Evolutionary conservation across 495 filamentous ascomycete genomes (phyloP).

Genomic region (Margaritispora aquatica): DNA sequence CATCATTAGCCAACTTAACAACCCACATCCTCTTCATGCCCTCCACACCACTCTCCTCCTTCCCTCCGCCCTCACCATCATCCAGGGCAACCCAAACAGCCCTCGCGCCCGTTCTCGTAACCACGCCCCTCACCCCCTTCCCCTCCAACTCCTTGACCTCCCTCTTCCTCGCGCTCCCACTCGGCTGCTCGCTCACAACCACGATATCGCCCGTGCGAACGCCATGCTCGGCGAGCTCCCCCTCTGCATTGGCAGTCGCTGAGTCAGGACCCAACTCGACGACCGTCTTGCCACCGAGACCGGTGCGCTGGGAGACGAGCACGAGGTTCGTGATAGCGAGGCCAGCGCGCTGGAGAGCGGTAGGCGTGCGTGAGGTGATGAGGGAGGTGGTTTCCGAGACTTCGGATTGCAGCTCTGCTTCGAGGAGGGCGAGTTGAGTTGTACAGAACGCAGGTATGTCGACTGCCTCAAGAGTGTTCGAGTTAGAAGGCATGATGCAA

Average conservation of each 20-base stretch:
- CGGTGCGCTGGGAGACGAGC: constrained; percentile 77
- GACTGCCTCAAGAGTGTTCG: constrained; percentile 30
- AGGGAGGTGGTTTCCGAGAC: constrained; percentile 66
- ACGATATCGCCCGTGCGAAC: constrained; percentile 87
- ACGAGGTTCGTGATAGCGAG: constrained; percentile 78
- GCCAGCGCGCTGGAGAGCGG: constrained; percentile 74
- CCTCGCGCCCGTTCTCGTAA: constrained; percentile 58
- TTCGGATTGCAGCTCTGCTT: constrained; percentile 72
- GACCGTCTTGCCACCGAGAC: constrained; percentile 80
- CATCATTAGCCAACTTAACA: constrained; percentile 92
- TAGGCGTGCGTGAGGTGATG: constrained; percentile 62
- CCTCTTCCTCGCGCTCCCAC: constrained; percentile 64
- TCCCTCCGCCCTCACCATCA: constrained; percentile 28
- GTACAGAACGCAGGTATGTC: constrained; percentile 72
- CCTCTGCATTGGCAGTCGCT: constrained; percentile 45
- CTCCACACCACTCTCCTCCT: constrained; percentile 48
- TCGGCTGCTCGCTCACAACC: constrained; percentile 66
- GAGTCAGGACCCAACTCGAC: constrained; percentile 72
- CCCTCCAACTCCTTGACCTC: constrained; percentile 57
- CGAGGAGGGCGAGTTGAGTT: constrained; percentile 72
- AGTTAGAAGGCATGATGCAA: background rate
- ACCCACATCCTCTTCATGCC: constrained; percentile 52
- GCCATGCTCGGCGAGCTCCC: constrained; percentile 70
- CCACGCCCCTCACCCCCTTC: constrained; percentile 73
- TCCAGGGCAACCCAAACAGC: constrained; percentile 67